Conservation (phyloP, 169 alveolate species). For the Perkinsus olseni region DNA sequence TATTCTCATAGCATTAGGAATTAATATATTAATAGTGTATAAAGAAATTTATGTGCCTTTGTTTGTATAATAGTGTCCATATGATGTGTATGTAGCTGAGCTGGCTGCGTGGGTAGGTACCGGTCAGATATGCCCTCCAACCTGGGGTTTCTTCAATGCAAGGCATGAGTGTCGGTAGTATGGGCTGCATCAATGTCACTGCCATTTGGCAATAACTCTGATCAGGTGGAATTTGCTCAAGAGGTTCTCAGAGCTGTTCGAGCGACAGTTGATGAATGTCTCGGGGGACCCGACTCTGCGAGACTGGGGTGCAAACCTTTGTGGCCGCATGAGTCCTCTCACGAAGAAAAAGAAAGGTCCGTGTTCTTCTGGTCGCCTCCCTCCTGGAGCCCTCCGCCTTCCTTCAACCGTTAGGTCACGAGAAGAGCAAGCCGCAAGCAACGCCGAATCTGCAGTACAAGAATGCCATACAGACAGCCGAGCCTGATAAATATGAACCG, state of each 20-base stretch:
- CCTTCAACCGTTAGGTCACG: no score
- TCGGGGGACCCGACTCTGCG: neutral
- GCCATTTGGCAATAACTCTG: no score
- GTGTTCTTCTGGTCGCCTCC: no score
- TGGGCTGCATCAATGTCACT: no score
- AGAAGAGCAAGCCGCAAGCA: neutral
- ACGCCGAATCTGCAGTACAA: neutral
- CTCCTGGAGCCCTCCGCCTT: no score
- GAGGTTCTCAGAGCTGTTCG: neutral
- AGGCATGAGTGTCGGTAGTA: neutral
- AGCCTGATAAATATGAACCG: neutral
- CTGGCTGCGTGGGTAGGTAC: neutral
- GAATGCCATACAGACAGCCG: neutral
- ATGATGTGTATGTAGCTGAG: no score
- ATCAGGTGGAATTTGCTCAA: neutral
- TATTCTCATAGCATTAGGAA: no score
- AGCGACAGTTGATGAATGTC: neutral
- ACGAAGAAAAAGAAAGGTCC: neutral
- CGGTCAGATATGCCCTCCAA: neutral
- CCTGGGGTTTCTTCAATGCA: neutral
- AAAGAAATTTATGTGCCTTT: no score
- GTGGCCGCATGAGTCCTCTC: neutral
- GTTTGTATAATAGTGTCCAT: no score
- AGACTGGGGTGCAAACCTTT: neutral
- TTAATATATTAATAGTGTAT: no score